Conservation (phyloP, 352 stramenopile species). For the Blastocystis sp. region DNA sequence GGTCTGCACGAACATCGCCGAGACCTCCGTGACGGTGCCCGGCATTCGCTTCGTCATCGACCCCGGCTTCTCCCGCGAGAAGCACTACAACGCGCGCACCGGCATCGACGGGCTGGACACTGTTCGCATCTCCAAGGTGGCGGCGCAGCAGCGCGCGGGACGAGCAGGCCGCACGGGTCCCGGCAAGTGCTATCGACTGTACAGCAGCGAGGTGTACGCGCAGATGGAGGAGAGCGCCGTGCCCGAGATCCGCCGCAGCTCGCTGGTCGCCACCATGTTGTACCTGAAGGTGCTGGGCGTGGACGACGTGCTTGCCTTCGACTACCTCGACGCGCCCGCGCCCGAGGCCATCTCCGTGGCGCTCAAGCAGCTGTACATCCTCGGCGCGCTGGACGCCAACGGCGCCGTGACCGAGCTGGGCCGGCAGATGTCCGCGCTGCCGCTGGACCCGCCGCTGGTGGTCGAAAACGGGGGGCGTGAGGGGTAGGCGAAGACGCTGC, state of each 20-base stretch:
- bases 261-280: conserved; percentile 78
- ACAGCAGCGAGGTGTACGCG: conserved; percentile 75
- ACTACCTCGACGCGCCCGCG: conserved; percentile 88
- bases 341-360: conserved; percentile 80
- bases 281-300: conserved; percentile 82
- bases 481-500: conserved; percentile 75
- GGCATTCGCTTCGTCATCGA: conserved; percentile 93
- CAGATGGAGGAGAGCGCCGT: conserved; percentile 70
- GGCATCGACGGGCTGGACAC: conserved; percentile 84
- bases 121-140: conserved; percentile 76
- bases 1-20: conserved; percentile 89
- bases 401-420: conserved; percentile 77
- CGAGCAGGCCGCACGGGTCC: conserved; percentile 84
- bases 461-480: not conserved
- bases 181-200: conserved; percentile 90
- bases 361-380: conserved; percentile 77
- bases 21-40: conserved; percentile 92
- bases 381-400: conserved; percentile 75
- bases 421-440: conserved; percentile 80
- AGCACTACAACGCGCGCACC: conserved; percentile 81
- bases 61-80: conserved; percentile 85
- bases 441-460: conserved; percentile 80
- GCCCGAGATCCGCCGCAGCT: conserved; percentile 78
- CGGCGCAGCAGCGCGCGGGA: conserved; percentile 83
- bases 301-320: conserved; percentile 86